Conservation (phyloP, 306 rosid genomes). For the Castanea mollissima region DNA sequence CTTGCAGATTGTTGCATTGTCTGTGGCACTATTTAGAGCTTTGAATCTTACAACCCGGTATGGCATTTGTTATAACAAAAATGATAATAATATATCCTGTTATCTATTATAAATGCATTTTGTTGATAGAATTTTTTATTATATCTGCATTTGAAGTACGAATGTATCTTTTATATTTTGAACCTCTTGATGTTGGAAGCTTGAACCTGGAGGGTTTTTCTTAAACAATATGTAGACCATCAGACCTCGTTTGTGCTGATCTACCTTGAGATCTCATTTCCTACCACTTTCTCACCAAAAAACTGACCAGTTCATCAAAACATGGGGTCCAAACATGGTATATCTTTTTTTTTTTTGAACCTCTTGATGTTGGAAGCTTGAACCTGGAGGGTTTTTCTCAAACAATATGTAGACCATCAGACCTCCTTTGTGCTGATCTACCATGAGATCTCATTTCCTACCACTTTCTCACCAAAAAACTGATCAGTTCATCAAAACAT, state of each 20-base stretch:
- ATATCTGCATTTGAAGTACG: background rate
- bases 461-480: background rate
- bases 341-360: background rate
- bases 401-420: background rate
- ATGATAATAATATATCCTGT: slow-evolving; percentile 9
- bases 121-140: background rate
- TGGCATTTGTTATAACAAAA: slow-evolving; percentile 9
- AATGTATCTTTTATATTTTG: background rate
- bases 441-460: background rate
- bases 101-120: slow-evolving; percentile 18
- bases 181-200: background rate
- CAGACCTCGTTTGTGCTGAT: background rate
- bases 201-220: background rate
- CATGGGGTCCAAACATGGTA: background rate
- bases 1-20: slow-evolving; percentile 86
- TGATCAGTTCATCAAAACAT: background rate
- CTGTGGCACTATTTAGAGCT: slow-evolving; percentile 86
- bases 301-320: background rate
- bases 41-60: slow-evolving; percentile 81
- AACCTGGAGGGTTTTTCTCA: background rate
- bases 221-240: background rate
- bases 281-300: background rate
- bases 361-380: background rate
- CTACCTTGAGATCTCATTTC: background rate
- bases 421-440: background rate